Evolutionary conservation across 2,329 filamentous ascomycete species (phyloP), one percentile per base, ranked within the genome.

Genomic region (Cladosporium sp.): DNA sequence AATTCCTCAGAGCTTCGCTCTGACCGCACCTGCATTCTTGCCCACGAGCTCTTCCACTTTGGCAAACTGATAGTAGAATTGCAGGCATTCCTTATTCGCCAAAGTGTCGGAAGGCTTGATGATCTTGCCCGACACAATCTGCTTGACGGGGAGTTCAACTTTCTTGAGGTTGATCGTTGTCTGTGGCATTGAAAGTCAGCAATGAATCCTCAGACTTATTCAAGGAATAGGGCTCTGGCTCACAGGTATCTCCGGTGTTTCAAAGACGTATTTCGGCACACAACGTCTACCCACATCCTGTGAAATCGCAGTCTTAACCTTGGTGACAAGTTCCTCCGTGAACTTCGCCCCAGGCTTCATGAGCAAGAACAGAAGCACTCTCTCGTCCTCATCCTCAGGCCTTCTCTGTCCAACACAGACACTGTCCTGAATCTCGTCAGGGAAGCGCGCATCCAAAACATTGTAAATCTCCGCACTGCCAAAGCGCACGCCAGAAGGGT

Each of bases 151-250:
- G 62, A 95, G 73, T 76, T 95, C 92, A 4, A 95, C 92, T 77
- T 95, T 95, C 77, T 95, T 95, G 59, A 92, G 78, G 74, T 94
- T 95, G 68, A 95, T 88, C 0, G 92, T 95, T 0, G 88, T 91
- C 88, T 92, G 57, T 21, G 24, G 24, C 15, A 10, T 41, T 14
- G 8, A 28, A 6, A 21, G 44, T 55, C 18, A 55, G 15, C 49
- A 21, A 41, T 11, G 26, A 60, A 11, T 26, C 3, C 41, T 15
- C 26, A 21, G 12, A 52, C 7, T 41, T 10, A 4, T 15, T 5
- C 2, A 38, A 12, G 14, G 3, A 49, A 21, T 1, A 15, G 41
- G n/a, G 11, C 26, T 32, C 32, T 49, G 24, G 84, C 88, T 80
- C 78, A 92, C 90, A 68, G 92, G 92, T 74, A 95, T 93, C 71